These are phyloP conservation scores for Trichoderma brevicompactum DNA, from an alignment of 2,329 filamentous ascomycete genomes.

Conservation along the genomic window DNA sequence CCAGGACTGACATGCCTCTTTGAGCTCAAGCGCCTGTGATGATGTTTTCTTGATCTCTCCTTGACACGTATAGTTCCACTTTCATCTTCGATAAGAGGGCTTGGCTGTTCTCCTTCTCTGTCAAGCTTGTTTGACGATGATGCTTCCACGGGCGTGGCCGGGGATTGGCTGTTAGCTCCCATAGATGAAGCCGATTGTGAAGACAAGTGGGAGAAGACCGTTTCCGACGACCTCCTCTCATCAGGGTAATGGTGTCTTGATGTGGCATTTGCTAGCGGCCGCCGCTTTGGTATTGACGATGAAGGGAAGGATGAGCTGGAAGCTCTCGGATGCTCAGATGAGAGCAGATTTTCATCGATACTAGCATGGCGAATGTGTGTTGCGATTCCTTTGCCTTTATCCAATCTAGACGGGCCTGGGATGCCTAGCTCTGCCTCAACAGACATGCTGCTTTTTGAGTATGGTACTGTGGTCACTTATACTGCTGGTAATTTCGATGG, in stretches of 20 bases:
- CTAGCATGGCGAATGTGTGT: constrained; percentile 20
- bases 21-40: constrained; percentile 19
- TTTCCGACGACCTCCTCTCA: constrained; percentile 20
- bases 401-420: neutral
- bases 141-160: neutral
- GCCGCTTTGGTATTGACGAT: neutral
- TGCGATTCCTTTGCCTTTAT: constrained; percentile 18
- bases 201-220: neutral
- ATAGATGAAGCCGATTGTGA: constrained; percentile 2
- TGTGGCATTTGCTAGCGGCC: neutral
- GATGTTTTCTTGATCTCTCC: neutral
- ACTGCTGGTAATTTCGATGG: neutral
- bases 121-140: constrained; percentile 7
- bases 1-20: constrained; percentile 26
- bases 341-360: constrained; percentile 12
- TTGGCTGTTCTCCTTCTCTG: neutral
- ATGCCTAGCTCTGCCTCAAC: neutral
- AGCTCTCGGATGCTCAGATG: neutral
- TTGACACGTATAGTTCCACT: neutral
- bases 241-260: neutral
- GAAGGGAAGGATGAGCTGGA: constrained; percentile 20
- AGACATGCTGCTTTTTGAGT: neutral
- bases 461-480: neutral
- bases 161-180: neutral
- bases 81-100: neutral